Evolutionary conservation across 1,284 basidiomycete genomes (phyloP), one percentile per base, ranked within the genome.

Genomic region (Trichosporon ovoides): DNA sequence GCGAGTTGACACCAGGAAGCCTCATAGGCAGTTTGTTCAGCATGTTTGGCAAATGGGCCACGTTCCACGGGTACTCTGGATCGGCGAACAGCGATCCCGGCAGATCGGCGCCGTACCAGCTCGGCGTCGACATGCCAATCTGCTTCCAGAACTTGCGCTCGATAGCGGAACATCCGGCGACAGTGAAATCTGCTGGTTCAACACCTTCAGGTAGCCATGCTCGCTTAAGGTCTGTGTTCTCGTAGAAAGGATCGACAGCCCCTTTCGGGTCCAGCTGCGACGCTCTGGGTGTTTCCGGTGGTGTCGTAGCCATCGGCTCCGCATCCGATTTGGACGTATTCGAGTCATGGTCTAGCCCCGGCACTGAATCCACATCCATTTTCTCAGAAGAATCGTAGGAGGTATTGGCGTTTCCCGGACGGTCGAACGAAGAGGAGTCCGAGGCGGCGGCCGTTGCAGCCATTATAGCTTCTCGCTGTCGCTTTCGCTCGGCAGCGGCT

Each of bases 51-150:
- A 99, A 83, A 72, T 85, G 82, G 1, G 88, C 91, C 18, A 98
- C 94, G 71, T 98, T 98, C 96, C 96, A 98, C 1, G 83, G 74
- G 28, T 81, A 87, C 1, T 90, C 89, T 36, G 85, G 81, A 62
- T 89, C 84, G 38, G 88, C 87, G 75, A 89, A 98, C 3, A 98
- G 80, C 0, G 93, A 92, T 4, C 95, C 81, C 72, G 66, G 24
- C 63, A 91, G 87, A 76, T 98, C 95, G 6, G 96, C 95, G 34
- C 95, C 95, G 76, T 99, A 99, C 94, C 93, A 87, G 54, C 93
- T 83, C 18, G 92, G 83, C 66, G 87, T 89, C 2, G 73, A 73
- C 18, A 56, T 56, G 9, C 91, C 91, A 20, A 96, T 78, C 13
- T 89, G 88, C 57, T 92, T 83, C 95, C 96, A 99, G 75, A 88